phyloP scores from a whole-genome alignment of 768 basidiomycete species.

The Fistulinella prunicolor region DNA sequence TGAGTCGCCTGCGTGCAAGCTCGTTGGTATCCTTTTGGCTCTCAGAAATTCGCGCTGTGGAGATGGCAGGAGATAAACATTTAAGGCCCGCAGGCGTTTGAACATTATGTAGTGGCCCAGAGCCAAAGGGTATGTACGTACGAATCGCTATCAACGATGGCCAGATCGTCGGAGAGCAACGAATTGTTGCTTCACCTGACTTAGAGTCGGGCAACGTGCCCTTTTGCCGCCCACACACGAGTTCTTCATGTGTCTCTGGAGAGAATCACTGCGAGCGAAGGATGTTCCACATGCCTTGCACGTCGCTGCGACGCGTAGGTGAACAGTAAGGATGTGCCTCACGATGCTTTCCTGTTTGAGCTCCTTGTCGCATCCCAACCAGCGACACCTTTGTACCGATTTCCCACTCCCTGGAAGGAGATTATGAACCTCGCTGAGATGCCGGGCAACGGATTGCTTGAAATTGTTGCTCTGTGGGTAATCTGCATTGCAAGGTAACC shows the following conservation, averaged over 20 bases:
- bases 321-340: constrained; percentile 23
- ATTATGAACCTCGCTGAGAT: constrained; percentile 6
- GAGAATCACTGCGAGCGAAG: constrained; percentile 27
- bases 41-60: too few relatives aligned
- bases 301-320: constrained; percentile 9
- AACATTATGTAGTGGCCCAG: too few relatives aligned
- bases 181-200: too few relatives aligned
- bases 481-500: constrained; percentile 1
- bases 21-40: too few relatives aligned
- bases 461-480: background rate
- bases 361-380: constrained; percentile 18
- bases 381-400: constrained; percentile 8
- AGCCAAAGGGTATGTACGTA: too few relatives aligned
- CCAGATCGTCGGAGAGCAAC: too few relatives aligned
- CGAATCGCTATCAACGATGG: too few relatives aligned
- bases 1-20: too few relatives aligned
- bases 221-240: constrained; percentile 7
- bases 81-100: too few relatives aligned
- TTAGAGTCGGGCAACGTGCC: background rate
- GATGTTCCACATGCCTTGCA: constrained; percentile 20
- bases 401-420: constrained; percentile 7
- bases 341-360: constrained; percentile 27
- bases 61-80: too few relatives aligned
- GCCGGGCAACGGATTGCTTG: constrained; percentile 13
- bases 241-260: constrained; percentile 23